Percentiles rank a stretch among this genome's conserved stretches.
Conservation (phyloP, 345 rosid species). For the Brassica cretica region DNA sequence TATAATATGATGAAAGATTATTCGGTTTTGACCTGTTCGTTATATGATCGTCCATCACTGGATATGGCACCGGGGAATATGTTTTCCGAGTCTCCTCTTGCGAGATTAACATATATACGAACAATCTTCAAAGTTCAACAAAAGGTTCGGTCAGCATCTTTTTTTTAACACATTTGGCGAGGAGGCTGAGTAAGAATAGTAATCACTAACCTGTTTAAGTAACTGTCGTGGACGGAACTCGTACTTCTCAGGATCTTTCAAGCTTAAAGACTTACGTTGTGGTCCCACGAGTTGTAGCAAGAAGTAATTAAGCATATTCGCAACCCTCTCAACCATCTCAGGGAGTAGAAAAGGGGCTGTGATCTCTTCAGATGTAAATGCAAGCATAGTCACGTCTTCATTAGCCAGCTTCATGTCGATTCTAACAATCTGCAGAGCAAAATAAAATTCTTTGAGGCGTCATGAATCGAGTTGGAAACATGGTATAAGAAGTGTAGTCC, state of each 20-base stretch:
- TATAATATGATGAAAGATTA: constrained; percentile 8
- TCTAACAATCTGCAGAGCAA: constrained; percentile 66
- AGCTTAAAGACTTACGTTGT: constrained; percentile 82
- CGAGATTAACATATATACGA: constrained; percentile 80
- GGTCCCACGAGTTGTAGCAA: constrained; percentile 97
- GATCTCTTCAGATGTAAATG: constrained; percentile 94
- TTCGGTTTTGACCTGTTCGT: constrained; percentile 66
- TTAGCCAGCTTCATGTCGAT: constrained; percentile 98
- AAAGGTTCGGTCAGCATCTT: not conserved
- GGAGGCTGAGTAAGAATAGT: not conserved
- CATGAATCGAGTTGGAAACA: not conserved
- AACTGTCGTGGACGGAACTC: constrained; percentile 93
- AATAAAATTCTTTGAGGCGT: constrained; percentile 10
- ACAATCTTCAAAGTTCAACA: constrained; percentile 71
- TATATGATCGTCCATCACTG: constrained; percentile 92
- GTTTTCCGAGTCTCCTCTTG: constrained; percentile 76
- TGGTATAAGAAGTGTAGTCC: constrained; percentile 14
- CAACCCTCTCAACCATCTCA: constrained; percentile 99
- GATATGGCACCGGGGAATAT: constrained; percentile 92
- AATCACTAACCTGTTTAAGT: constrained; percentile 77
- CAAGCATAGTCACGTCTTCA: constrained; percentile 93
- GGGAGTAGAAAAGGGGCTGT: constrained; percentile 95
- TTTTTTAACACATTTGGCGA: not conserved
- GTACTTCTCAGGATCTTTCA: constrained; percentile 95
- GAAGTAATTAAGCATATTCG: constrained; percentile 96